Evolutionary conservation across 2,329 filamentous ascomycete species (phyloP).

Genomic region (Calonectria montana): DNA sequence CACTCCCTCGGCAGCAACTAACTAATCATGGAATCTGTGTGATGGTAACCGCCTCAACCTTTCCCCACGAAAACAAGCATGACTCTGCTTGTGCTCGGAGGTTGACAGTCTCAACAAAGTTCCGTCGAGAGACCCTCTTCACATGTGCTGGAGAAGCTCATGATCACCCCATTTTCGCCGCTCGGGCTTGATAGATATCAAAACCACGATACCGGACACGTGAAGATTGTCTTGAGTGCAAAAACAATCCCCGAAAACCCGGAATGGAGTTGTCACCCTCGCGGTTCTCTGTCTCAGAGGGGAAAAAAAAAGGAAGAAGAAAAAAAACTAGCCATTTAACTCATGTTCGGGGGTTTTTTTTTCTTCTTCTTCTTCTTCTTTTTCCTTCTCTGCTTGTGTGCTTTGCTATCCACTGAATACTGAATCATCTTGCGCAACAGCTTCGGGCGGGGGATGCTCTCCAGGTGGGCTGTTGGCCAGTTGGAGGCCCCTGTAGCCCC

Average conservation of each 20-base stretch:
- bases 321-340: too few relatives aligned
- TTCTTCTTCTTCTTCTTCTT: not conserved
- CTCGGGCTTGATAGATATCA: not conserved
- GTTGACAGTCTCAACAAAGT: not conserved
- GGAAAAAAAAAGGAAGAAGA: too few relatives aligned
- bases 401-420: not conserved
- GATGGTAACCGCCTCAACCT: not conserved
- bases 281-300: too few relatives aligned
- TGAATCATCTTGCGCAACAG: not conserved
- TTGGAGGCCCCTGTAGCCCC: not conserved
- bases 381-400: not conserved
- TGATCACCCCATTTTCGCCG: not conserved
- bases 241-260: too few relatives aligned
- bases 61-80: not conserved
- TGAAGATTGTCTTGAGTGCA: too few relatives aligned
- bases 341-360: not conserved
- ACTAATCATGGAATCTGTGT: not conserved
- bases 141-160: not conserved
- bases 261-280: too few relatives aligned
- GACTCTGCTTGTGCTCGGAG: not conserved
- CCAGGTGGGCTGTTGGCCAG: not conserved
- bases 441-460: not conserved
- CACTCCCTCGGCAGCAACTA: not conserved
- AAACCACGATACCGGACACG: not conserved
- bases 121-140: not conserved